Base-by-base conservation (phyloP, 2,329 filamentous ascomycete species). In the Orbilia javanica region DNA sequence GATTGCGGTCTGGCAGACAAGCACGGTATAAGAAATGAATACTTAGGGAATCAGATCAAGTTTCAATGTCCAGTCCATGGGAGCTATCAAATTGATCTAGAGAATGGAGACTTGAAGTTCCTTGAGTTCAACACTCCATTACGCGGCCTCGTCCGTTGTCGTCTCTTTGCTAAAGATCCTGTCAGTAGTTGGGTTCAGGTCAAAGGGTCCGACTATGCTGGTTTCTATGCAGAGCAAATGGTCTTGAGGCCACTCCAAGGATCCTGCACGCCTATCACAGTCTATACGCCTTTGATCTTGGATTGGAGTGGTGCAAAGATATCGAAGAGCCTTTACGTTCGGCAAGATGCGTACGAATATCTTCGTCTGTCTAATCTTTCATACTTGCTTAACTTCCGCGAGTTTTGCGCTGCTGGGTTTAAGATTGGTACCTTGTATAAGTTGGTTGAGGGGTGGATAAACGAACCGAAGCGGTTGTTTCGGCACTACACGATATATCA, bases 211-310 rank as follows among this genome's bases (percentile, higher is more conserved):
- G 42, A 46, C 42, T 46, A 46, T 46, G 15, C 42, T 20, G 42
- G 42, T 46, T 46, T 46, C 42, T 46, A 46, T 46, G 42, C 42
- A 46, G 42, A 46, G 42, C 42, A 46, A 46, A 18, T 46, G 42
- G 18, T 46, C 42, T 20, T 46, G 42, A 46, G 42, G 18, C 42
- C 42, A 46, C 42, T 46, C 42, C 42, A 46, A 8, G 42, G 42
- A 46, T 46, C 7, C 5, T 46, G 42, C 42, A 46, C 42, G 15
- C 42, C 42, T 20, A 46, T 46, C 42, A 46, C 18, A 4, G 42
- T 46, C 42, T 46, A 46, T 46, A 46, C 42, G 5, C 42, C 42
- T 18, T 46, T 46, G 42, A 46, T 46, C 15, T 13, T 46, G 42
- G 42, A 46, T 46, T 46, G 42, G 42, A 46, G 42, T 20, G 42